Conservation (phyloP, 352 stramenopile genomes). For the Halophytophthora polymorphica region DNA sequence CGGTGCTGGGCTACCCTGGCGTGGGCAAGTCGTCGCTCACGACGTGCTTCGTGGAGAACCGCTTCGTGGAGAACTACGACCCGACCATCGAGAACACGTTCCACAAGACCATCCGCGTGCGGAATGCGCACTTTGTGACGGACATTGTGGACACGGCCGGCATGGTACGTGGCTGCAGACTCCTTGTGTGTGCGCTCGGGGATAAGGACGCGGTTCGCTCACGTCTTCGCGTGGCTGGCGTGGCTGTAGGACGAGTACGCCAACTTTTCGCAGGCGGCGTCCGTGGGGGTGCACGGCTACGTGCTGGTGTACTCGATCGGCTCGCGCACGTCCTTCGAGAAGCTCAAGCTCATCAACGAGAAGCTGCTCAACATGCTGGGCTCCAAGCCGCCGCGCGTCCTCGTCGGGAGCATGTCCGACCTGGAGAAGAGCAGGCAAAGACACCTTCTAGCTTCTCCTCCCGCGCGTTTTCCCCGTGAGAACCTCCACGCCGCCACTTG, state of each 20-base stretch:
- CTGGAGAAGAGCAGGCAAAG: constrained; percentile 86
- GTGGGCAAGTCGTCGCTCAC: constrained; percentile 95
- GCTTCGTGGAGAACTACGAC: constrained; percentile 92
- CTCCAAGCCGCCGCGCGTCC: constrained; percentile 90
- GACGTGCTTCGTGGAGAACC: constrained; percentile 93
- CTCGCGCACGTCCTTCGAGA: constrained; percentile 92
- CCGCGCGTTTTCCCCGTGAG: neutral
- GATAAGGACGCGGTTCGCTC: neutral
- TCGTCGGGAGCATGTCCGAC: constrained; percentile 95
- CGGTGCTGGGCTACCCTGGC: constrained; percentile 92
- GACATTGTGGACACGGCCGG: constrained; percentile 97
- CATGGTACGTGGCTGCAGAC: constrained; percentile 59
- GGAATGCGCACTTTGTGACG: constrained; percentile 95
- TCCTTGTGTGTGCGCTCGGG: neutral
- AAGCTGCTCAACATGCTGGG: constrained; percentile 93
- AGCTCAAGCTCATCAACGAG: constrained; percentile 94
- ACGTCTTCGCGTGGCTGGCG: constrained; percentile 6
- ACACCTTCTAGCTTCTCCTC: neutral
- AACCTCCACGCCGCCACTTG: neutral
- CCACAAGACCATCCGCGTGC: constrained; percentile 95
- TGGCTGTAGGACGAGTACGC: constrained; percentile 91
- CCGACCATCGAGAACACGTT: constrained; percentile 97
- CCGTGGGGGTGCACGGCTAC: constrained; percentile 94
- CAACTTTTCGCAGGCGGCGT: constrained; percentile 94
- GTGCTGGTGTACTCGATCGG: constrained; percentile 94